Base-by-base conservation (phyloP, 2,329 filamentous ascomycete genomes). In the Colletotrichum lini region DNA sequence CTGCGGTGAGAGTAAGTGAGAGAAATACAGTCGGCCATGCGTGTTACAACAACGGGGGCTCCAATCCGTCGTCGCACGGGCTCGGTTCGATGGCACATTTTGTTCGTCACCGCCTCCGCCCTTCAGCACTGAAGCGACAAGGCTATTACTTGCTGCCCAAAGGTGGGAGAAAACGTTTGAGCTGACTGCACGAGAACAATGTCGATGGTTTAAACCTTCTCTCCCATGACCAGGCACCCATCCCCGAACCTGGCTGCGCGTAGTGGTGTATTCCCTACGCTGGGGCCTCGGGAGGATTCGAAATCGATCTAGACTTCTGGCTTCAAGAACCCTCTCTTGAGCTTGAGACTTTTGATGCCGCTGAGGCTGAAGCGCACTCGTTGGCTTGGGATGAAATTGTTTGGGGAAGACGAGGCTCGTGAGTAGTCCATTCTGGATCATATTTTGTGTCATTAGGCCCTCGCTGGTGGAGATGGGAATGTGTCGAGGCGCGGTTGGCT, bases 361-460 rank as follows among this genome's bases (percentile, higher is more conserved):
- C 52, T 58, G 58, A 71, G 68, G 58, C 65, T 71, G 52, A 59
- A 67, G 35, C 61, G 15, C 35, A 23, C 40, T 9, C 35, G 16
- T 59, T 47, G 44, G 58, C 58, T 59, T 71, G 68, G 58, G 68
- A 59, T 47, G 53, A 64, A 45, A 15, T 53, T n/a, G 30, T 47
- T 49, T 47, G 42, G 65, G 26, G 35, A n/a, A 57, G 42, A 56
- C 38, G 63, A 62, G 67, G 67, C 67, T 67, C 52, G 64, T 68
- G 68, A 30, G 64, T 67, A 67, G 68, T 58, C 64, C 57, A 8
- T 47, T 67, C 57, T 58, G 62, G 68, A 62, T 44, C 68, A 16
- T 16, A 12, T 45, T 52, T 18, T 45, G 49, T 45, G 35, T 38
- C 35, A 38, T 50, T 42, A 35, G 52, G 38, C 47, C 6, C 23